Percentiles rank a stretch among this genome's conserved stretches.
Conservation (phyloP, 2,329 filamentous ascomycete species). For the Scytalidium lignicola region DNA sequence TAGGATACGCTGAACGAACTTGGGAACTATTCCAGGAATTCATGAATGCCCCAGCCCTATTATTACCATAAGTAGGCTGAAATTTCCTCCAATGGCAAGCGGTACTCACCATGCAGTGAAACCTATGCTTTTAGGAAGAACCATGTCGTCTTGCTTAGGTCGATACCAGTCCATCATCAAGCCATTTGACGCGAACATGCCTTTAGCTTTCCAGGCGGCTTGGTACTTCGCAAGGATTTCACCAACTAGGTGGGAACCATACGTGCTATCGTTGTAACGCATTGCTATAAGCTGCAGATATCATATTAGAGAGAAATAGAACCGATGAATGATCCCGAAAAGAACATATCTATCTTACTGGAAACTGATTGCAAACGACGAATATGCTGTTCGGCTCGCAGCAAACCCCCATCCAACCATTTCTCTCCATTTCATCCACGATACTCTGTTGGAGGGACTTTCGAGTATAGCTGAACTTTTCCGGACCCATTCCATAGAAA, state of each 20-base stretch:
- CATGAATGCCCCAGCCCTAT: slow-evolving; percentile 31
- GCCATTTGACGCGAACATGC: slow-evolving; percentile 24
- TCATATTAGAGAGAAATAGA: slow-evolving; percentile 3
- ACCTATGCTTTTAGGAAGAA: slow-evolving; percentile 15
- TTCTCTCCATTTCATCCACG: slow-evolving; percentile 32
- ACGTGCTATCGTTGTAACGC: slow-evolving; percentile 30
- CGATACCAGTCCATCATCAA: slow-evolving; percentile 22
- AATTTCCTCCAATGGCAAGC: background rate
- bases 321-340: no score
- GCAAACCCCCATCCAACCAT: slow-evolving; percentile 35
- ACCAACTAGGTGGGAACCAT: slow-evolving; percentile 27
- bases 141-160: slow-evolving; percentile 23
- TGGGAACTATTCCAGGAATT: slow-evolving; percentile 31
- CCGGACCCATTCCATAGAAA: slow-evolving; percentile 32
- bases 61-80: background rate
- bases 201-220: slow-evolving; percentile 28
- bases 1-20: slow-evolving; percentile 21
- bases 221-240: slow-evolving; percentile 33
- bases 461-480: slow-evolving; percentile 30
- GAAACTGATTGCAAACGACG: slow-evolving; percentile 39
- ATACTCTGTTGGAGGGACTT: slow-evolving; percentile 30
- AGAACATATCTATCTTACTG: slow-evolving; percentile 25
- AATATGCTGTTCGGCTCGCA: slow-evolving; percentile 38
- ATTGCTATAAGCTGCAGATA: slow-evolving; percentile 30
- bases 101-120: slow-evolving; percentile 26